Conservation (phyloP, 176 grass and related monocot genomes). For the Carex littledalei region DNA sequence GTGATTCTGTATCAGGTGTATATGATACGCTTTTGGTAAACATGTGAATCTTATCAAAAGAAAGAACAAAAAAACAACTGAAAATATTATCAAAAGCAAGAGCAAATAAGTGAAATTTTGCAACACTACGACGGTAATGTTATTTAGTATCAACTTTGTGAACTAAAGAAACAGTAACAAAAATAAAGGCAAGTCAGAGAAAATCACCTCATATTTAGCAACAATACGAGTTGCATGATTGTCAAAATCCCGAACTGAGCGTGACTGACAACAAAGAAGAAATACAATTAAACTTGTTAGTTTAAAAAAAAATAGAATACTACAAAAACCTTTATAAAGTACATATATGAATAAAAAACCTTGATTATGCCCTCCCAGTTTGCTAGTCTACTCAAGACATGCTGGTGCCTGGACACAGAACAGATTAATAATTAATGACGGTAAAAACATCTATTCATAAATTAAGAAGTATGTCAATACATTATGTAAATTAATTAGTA, state of each 20-base stretch:
- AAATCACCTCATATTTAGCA: constrained; percentile 80
- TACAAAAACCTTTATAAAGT: neutral
- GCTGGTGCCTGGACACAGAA: constrained; percentile 61
- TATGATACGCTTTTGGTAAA: neutral
- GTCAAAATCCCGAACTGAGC: constrained; percentile 87
- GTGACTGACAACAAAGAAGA: constrained; percentile 50
- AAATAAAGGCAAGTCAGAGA: neutral
- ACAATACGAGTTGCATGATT: constrained; percentile 76
- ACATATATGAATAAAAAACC: constrained; percentile 33
- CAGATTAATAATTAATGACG: neutral
- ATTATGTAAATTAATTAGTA: constrained; percentile 19
- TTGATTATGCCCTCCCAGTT: constrained; percentile 94
- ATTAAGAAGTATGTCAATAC: constrained; percentile 12
- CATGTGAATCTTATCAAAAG: neutral
- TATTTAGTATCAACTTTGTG: neutral
- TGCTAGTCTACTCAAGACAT: constrained; percentile 70
- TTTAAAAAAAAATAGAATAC: neutral
- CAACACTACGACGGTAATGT: neutral
- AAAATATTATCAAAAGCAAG: neutral
- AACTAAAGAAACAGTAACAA: neutral
- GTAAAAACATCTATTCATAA: neutral
- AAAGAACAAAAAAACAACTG: neutral
- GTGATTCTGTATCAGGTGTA: neutral
- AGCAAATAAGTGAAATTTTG: neutral
- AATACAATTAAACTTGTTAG: constrained; percentile 1